These are phyloP conservation scores for Iodosphaeria phyllophila DNA, from an alignment of 2,329 filamentous ascomycete genomes.

Conservation along the genomic window DNA sequence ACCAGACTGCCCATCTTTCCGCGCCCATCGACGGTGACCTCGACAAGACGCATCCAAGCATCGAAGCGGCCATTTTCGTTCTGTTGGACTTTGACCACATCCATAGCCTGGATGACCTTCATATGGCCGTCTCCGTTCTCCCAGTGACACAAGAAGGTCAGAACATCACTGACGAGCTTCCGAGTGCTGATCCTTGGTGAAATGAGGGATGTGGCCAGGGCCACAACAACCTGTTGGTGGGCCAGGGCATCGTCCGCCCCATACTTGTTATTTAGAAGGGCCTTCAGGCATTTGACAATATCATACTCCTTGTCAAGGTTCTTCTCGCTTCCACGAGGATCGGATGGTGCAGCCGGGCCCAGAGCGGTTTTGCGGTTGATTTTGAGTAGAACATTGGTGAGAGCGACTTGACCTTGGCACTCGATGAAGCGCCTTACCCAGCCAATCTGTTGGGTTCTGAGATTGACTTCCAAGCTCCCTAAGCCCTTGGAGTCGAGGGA, in stretches of 20 bases:
- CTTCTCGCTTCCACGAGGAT: constrained; percentile 44
- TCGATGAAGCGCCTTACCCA: constrained; percentile 97
- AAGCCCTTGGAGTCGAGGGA: constrained; percentile 81
- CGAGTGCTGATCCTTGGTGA: constrained; percentile 79
- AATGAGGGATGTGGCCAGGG: constrained; percentile 70
- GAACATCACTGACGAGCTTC: constrained; percentile 86
- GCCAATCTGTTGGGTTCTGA: constrained; percentile 89
- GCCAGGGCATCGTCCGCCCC: constrained; percentile 86
- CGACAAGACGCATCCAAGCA: constrained; percentile 95
- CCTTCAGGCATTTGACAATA: constrained; percentile 93
- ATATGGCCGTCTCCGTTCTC: constrained; percentile 69
- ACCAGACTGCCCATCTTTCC: constrained; percentile 98
- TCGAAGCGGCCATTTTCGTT: constrained; percentile 93
- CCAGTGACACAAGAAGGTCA: constrained; percentile 96
- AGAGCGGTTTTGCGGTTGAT: constrained; percentile 74
- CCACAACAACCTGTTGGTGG: constrained; percentile 79
- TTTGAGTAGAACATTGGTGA: constrained; percentile 84
- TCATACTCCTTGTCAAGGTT: constrained; percentile 88
- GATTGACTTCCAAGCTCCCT: constrained; percentile 80
- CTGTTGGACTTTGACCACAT: constrained; percentile 72
- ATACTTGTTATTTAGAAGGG: constrained; percentile 98
- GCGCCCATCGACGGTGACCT: constrained; percentile 89
- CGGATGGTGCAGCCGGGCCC: constrained; percentile 46
- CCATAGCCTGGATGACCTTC: constrained; percentile 85
- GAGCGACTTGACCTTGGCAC: constrained; percentile 86